Evolutionary conservation across 768 basidiomycete genomes (phyloP).

Genomic region (Pleurotus tuoliensis): DNA sequence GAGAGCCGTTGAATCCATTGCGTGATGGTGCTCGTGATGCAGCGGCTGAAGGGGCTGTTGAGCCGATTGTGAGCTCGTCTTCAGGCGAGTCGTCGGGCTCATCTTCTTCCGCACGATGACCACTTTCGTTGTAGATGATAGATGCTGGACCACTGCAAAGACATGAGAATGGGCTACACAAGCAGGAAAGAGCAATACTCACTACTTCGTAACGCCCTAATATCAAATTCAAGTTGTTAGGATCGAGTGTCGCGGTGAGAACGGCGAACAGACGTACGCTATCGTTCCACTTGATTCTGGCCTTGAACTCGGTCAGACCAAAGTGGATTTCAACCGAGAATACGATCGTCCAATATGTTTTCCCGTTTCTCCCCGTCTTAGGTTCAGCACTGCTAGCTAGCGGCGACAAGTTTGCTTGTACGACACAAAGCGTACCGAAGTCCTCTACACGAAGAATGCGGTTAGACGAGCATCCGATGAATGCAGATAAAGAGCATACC

Average conservation of each 20-base stretch:
- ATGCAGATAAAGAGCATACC: slow-evolving; percentile 23
- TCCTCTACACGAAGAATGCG: slow-evolving; percentile 36
- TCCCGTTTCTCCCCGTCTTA: slow-evolving; percentile 59
- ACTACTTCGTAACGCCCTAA: slow-evolving; percentile 73
- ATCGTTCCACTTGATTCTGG: slow-evolving; percentile 79
- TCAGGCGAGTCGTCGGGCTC: slow-evolving; percentile 64
- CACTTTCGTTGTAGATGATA: slow-evolving; percentile 80
- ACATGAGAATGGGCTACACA: neutral
- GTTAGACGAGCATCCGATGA: neutral
- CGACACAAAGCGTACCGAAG: slow-evolving; percentile 75
- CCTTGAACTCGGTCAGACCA: slow-evolving; percentile 77
- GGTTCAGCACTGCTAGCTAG: slow-evolving; percentile 68
- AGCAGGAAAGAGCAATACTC: slow-evolving; percentile 23
- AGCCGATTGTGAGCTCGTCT: slow-evolving; percentile 47
- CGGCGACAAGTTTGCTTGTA: slow-evolving; percentile 73
- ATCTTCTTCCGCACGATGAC: slow-evolving; percentile 70
- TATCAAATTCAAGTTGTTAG: neutral
- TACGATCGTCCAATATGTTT: slow-evolving; percentile 79
- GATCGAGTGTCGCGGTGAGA: neutral
- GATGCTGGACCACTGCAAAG: slow-evolving; percentile 67
- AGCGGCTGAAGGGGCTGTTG: slow-evolving; percentile 38
- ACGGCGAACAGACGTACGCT: slow-evolving; percentile 42
- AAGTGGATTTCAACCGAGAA: slow-evolving; percentile 85
- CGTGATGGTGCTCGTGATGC: slow-evolving; percentile 55
- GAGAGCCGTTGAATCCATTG: slow-evolving; percentile 13